A percentile compares a stretch with the other conserved stretches of the same genome.
phyloP scores from a whole-genome alignment of 805 yeast genomes.

The Ogataea ramenticola region DNA sequence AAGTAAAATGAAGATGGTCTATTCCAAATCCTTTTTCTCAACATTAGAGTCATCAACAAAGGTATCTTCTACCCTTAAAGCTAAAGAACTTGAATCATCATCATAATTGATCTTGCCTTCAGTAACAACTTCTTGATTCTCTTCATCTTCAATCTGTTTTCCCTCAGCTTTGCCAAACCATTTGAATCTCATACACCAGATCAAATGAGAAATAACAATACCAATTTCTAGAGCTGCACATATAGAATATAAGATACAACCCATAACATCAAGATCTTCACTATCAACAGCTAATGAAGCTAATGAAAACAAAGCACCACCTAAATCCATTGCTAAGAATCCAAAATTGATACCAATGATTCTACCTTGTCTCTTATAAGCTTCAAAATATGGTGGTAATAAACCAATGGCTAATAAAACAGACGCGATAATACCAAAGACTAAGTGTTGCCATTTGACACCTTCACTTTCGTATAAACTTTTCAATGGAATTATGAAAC shows the following conservation, averaged over 20 bases:
- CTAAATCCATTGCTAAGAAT: slow-evolving; percentile 41
- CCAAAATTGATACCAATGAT: slow-evolving; percentile 50
- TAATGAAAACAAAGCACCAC: slow-evolving; percentile 58
- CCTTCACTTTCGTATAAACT: slow-evolving; percentile 35
- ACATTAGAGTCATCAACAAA: not conserved
- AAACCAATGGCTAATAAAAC: slow-evolving; percentile 42
- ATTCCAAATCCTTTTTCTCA: not conserved
- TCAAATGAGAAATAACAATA: slow-evolving; percentile 57
- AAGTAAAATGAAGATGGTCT: no score
- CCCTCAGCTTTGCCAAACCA: slow-evolving; percentile 8
- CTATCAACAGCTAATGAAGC: slow-evolving; percentile 44
- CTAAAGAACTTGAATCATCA: not conserved
- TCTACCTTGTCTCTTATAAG: slow-evolving; percentile 43
- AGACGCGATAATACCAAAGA: slow-evolving; percentile 44
- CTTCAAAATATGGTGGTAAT: slow-evolving; percentile 50
- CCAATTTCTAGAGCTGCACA: slow-evolving; percentile 76
- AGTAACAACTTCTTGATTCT: not conserved
- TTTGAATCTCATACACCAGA: slow-evolving; percentile 55
- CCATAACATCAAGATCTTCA: slow-evolving; percentile 63
- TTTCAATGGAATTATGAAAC: slow-evolving; percentile 43
- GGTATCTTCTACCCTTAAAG: slow-evolving; percentile 3
- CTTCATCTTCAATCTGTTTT: slow-evolving; percentile 1
- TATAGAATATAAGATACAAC: slow-evolving; percentile 65
- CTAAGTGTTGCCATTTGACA: slow-evolving; percentile 36
- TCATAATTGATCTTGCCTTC: not conserved